phyloP scores from a whole-genome alignment of 2,329 filamentous ascomycete species.

The Diaporthe aspalathi region DNA sequence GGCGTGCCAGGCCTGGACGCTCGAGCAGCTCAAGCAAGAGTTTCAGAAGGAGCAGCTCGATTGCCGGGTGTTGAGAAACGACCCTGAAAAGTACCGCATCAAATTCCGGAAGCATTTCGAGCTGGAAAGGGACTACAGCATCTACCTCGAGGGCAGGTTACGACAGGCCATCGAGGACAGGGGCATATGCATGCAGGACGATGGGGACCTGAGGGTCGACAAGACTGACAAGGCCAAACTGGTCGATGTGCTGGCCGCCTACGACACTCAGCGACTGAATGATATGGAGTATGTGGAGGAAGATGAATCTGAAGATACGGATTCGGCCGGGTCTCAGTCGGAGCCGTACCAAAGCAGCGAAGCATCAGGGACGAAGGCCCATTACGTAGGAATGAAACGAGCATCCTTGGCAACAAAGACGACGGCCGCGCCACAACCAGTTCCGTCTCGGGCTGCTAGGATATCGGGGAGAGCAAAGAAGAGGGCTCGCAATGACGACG shows the following conservation, averaged over 20 bases:
- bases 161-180: background rate
- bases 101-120: constrained; percentile 23
- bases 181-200: background rate
- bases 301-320: background rate
- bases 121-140: constrained; percentile 8
- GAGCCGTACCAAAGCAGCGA: constrained; percentile 10
- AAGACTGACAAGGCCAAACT: background rate
- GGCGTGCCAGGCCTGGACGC: background rate
- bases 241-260: background rate
- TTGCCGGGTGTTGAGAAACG: background rate
- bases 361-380: background rate
- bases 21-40: background rate
- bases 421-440: background rate
- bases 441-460: background rate
- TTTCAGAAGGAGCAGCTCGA: constrained; percentile 11
- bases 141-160: background rate
- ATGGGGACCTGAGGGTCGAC: no score
- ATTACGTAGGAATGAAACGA: background rate
- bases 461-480: background rate
- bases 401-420: background rate
- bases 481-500: background rate
- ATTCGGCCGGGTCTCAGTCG: background rate
- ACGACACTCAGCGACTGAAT: background rate
- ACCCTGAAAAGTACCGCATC: background rate
- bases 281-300: background rate